Evolutionary conservation across 108 stramenopile species (phyloP).

Genomic region (Cyclotella kingstonii): DNA sequence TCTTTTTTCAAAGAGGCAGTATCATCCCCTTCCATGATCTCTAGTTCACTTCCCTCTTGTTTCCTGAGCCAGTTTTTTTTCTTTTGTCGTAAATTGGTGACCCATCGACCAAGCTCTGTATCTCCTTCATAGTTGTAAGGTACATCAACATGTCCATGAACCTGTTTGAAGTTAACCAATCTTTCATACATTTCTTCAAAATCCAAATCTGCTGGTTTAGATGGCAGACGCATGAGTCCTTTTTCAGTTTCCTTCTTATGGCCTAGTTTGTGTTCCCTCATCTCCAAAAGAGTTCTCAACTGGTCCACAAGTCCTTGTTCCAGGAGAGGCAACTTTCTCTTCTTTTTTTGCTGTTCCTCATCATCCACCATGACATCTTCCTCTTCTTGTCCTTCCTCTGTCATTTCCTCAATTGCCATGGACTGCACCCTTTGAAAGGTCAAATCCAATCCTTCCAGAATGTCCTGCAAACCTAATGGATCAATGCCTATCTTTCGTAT

Average conservation of each 20-base stretch:
- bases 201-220: neutral
- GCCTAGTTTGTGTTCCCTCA: too few relatives aligned
- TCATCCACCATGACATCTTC: neutral
- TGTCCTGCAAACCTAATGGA: too few relatives aligned
- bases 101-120: conserved; percentile 6
- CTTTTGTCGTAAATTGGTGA: conserved; percentile 2
- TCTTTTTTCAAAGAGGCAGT: conserved; percentile 1
- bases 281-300: too few relatives aligned
- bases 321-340: too few relatives aligned
- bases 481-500: conserved; percentile 1
- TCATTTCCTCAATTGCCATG: neutral
- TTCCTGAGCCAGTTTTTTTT: neutral
- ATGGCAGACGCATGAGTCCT: too few relatives aligned
- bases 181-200: conserved; percentile 15
- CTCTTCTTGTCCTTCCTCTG: neutral
- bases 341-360: neutral
- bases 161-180: neutral
- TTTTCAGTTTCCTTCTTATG: too few relatives aligned
- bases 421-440: neutral
- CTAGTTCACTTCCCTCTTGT: neutral
- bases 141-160: conserved; percentile 6
- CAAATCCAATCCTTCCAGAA: neutral
- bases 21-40: neutral
- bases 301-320: too few relatives aligned
- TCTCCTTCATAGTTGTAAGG: conserved; percentile 2